phyloP scores from a whole-genome alignment of 164 flowering plant genomes.

The Litsea cubeba region DNA sequence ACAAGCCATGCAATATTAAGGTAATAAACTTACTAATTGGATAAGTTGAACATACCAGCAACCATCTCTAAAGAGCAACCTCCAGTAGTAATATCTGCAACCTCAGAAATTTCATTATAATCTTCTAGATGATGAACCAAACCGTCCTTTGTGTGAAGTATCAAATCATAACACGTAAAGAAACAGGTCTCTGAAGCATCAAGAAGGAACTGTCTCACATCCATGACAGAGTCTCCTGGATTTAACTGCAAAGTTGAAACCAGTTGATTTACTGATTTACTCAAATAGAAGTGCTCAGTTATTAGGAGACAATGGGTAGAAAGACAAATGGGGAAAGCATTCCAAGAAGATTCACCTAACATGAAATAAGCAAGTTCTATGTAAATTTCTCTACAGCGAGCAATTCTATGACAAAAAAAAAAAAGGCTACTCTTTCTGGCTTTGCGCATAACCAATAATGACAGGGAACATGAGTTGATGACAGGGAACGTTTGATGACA shows the following conservation, averaged over 20 bases:
- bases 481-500: no score
- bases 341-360: no score
- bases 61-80: conserved; percentile 93
- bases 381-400: no score
- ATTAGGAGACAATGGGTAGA: no score
- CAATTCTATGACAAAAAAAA: no score
- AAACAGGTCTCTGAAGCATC: conserved; percentile 96
- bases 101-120: conserved; percentile 91
- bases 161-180: conserved; percentile 87
- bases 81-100: conserved; percentile 88
- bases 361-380: no score
- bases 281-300: background rate
- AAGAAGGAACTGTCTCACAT: conserved; percentile 93
- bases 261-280: background rate
- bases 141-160: conserved; percentile 83
- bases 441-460: no score
- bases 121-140: conserved; percentile 79
- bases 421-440: no score
- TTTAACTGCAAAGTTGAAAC: conserved; percentile 52
- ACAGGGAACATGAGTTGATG: no score
- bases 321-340: no score
- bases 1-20: conserved; percentile 3
- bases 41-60: conserved; percentile 49
- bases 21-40: background rate
- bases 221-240: conserved; percentile 99